phyloP scores from a whole-genome alignment of 1,284 basidiomycete genomes.

The Cryptococcus sp. region DNA sequence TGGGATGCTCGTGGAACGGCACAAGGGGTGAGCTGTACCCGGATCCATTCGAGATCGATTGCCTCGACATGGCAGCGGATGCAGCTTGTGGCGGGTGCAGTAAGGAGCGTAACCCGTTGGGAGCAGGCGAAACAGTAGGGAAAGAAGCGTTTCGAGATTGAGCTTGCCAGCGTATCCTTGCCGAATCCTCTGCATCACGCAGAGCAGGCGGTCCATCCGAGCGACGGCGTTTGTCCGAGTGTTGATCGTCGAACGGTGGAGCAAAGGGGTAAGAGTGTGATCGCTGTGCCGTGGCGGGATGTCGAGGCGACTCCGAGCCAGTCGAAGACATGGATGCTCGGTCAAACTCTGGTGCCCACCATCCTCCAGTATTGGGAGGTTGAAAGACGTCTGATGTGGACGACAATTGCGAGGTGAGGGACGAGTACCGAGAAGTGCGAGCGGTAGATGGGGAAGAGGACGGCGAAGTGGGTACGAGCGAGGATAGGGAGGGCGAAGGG shows the following conservation, averaged over 20 bases:
- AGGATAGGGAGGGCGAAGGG: slow-evolving; percentile 22
- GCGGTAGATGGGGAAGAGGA: slow-evolving; percentile 33
- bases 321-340: slow-evolving; percentile 5
- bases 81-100: slow-evolving; percentile 4
- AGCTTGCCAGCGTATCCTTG: slow-evolving; percentile 37
- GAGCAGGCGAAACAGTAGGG: slow-evolving; percentile 18
- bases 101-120: not conserved
- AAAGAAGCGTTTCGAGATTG: slow-evolving; percentile 41
- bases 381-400: slow-evolving; percentile 14
- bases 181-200: slow-evolving; percentile 36
- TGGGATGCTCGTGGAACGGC: not conserved
- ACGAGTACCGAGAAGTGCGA: slow-evolving; percentile 38
- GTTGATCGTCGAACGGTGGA: slow-evolving; percentile 22
- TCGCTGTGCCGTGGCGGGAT: not conserved
- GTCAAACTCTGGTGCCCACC: slow-evolving; percentile 40
- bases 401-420: slow-evolving; percentile 27
- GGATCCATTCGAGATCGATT: not conserved
- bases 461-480: slow-evolving; percentile 27
- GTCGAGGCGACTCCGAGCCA: not conserved
- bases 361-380: slow-evolving; percentile 13
- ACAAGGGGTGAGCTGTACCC: slow-evolving; percentile 4
- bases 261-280: slow-evolving; percentile 14
- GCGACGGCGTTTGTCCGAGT: slow-evolving; percentile 34
- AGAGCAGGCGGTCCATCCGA: slow-evolving; percentile 31
- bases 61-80: slow-evolving; percentile 7